phyloP scores from a whole-genome alignment of 352 stramenopile species.

The Globisporangium apiculatum region DNA sequence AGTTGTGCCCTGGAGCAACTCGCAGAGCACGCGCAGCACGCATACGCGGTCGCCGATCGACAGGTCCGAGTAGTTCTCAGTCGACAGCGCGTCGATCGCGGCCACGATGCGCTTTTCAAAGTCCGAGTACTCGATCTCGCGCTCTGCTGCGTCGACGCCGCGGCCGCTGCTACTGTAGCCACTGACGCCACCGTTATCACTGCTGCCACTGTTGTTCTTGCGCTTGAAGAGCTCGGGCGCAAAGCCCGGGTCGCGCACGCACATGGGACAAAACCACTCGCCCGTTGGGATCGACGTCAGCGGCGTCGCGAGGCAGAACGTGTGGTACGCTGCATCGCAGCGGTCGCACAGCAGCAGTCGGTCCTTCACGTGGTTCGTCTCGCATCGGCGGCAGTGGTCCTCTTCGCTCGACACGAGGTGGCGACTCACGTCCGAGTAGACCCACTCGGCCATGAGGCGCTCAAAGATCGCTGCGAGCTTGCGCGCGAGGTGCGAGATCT shows the following conservation, averaged over 20 bases:
- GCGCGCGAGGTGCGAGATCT: slow-evolving; percentile 68
- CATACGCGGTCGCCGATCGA: slow-evolving; percentile 42
- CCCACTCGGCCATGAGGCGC: slow-evolving; percentile 74
- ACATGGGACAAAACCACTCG: slow-evolving; percentile 78
- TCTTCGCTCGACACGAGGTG: slow-evolving; percentile 60
- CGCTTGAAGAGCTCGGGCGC: slow-evolving; percentile 46
- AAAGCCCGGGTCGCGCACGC: slow-evolving; percentile 44
- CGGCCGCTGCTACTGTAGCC: slow-evolving; percentile 3
- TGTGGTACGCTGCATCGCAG: slow-evolving; percentile 81
- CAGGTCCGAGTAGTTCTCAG: slow-evolving; percentile 60
- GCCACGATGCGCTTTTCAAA: slow-evolving; percentile 55
- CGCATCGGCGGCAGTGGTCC: slow-evolving; percentile 72
- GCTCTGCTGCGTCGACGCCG: slow-evolving; percentile 16
- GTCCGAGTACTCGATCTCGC: slow-evolving; percentile 32
- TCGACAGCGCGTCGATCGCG: slow-evolving; percentile 58
- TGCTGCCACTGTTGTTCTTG: slow-evolving; percentile 20
- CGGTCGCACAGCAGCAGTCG: slow-evolving; percentile 68
- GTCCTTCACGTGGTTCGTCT: slow-evolving; percentile 62
- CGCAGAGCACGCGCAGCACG: slow-evolving; percentile 54
- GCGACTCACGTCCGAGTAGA: slow-evolving; percentile 48
- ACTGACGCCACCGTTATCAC: not conserved
- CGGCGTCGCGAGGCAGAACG: slow-evolving; percentile 66
- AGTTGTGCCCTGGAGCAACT: slow-evolving; percentile 49
- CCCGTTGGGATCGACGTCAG: slow-evolving; percentile 42
- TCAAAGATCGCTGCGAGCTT: slow-evolving; percentile 78